Evolutionary conservation across 805 yeast genomes (phyloP), one percentile per base, ranked within the genome.

Genomic region (Sugiyamaella lignohabitans): DNA sequence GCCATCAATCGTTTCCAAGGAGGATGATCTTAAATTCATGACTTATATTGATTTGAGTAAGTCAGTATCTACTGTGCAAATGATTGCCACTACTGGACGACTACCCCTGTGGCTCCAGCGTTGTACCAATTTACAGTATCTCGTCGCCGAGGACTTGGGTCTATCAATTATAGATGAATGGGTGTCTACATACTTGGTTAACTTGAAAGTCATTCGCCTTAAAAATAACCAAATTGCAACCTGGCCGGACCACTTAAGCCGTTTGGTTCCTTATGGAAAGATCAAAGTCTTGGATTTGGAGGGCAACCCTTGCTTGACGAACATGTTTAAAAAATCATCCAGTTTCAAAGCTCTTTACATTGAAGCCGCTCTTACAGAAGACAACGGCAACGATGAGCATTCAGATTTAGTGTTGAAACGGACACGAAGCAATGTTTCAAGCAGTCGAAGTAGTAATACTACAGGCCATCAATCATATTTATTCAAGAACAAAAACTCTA

Each of bases 301-400:
- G 11, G 63, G 62, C 0, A 60, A 59, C 45, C 64, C 64, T 0
- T 60, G 64, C 35, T 44, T 60, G 16, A 55, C 51, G 29, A 22
- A 19, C 8, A 49, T 53, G 41, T 52, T 58, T 23, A 45, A 40
- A 14, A 55, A 58, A 30, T 53, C 58, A 1, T 47, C 51, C 8
- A 34, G 52, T 11, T 56, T 60, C 41, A 46, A 50, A 8, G 44
- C 53, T 10, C 43, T 49, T 3, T 58, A 51, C 32, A 20, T 22
- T 16, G 53, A 50, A 21, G 49, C 50, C n/a, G 49, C 46, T 16
- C 14, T 37, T 27, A 37, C 38, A 17, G 27, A 19, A n/a, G 41
- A 8, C 10, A 11, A 10, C 14, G 41, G 41, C 10, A 16, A 5
- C 6, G 20, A 35, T 8, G 20, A 16, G 5, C 10, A 18, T 18